Conservation (phyloP, 2,329 filamentous ascomycete genomes). For the Fusarium haematococcum region DNA sequence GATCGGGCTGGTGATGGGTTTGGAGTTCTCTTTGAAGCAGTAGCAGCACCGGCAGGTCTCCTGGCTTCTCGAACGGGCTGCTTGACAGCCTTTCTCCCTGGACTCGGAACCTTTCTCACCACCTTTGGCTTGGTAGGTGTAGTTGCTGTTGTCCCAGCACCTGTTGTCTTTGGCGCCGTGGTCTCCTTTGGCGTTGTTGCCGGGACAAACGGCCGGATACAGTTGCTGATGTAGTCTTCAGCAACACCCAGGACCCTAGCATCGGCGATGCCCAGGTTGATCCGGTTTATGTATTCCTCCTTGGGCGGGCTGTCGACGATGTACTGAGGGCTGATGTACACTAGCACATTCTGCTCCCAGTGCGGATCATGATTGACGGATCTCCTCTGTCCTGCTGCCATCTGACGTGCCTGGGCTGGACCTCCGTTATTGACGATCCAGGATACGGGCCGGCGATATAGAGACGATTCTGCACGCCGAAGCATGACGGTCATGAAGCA, state of each 20-base stretch:
- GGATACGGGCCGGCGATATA: slow-evolving; percentile 52
- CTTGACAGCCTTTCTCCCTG: slow-evolving; percentile 20
- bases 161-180: slow-evolving; percentile 12
- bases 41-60: background rate
- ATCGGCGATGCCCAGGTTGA: slow-evolving; percentile 53
- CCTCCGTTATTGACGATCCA: slow-evolving; percentile 55
- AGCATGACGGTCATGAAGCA: slow-evolving; percentile 49
- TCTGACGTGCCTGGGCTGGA: slow-evolving; percentile 43
- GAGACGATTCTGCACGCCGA: slow-evolving; percentile 45
- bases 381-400: slow-evolving; percentile 32
- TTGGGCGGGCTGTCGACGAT: slow-evolving; percentile 50
- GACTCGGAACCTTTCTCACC: slow-evolving; percentile 25
- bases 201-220: slow-evolving; percentile 52
- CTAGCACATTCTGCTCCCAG: slow-evolving; percentile 50
- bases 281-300: slow-evolving; percentile 55
- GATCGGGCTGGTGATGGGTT: slow-evolving; percentile 42
- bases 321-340: slow-evolving; percentile 53
- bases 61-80: slow-evolving; percentile 31
- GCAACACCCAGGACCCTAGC: slow-evolving; percentile 51
- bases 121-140: slow-evolving; percentile 26
- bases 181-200: slow-evolving; percentile 32
- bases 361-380: slow-evolving; percentile 34
- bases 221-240: slow-evolving; percentile 52
- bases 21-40: slow-evolving; percentile 28
- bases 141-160: background rate